Evolutionary conservation across 768 basidiomycete species (phyloP).

Genomic region (Hericium coralloides): DNA sequence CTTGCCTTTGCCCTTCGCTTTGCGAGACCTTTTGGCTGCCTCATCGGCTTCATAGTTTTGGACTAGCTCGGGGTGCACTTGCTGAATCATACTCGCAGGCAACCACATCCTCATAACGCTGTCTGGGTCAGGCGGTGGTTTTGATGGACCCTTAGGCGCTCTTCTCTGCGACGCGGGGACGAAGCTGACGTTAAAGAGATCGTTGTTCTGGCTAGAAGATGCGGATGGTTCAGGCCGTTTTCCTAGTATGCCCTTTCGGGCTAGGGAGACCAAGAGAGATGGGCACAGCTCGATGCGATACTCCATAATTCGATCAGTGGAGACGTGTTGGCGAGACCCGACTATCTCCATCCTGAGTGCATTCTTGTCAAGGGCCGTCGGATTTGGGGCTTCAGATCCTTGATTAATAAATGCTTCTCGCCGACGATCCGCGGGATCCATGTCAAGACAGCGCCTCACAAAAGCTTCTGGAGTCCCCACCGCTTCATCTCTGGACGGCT

Average conservation of each 20-base stretch:
- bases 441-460: constrained; percentile 44
- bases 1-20: background rate
- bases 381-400: background rate
- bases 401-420: constrained; percentile 10
- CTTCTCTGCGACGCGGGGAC: constrained; percentile 4
- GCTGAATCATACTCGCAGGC: constrained; percentile 67
- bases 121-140: constrained; percentile 37
- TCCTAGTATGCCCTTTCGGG: constrained; percentile 58
- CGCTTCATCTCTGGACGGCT: background rate
- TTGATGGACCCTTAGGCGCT: constrained; percentile 24
- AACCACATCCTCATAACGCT: constrained; percentile 64
- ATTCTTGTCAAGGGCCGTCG: constrained; percentile 17
- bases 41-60: constrained; percentile 45
- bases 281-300: constrained; percentile 74
- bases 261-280: constrained; percentile 48
- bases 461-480: constrained; percentile 29
- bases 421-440: constrained; percentile 23
- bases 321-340: constrained; percentile 52
- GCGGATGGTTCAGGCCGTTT: constrained; percentile 34
- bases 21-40: constrained; percentile 30
- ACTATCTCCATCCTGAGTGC: constrained; percentile 58
- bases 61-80: constrained; percentile 59
- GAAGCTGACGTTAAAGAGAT: constrained; percentile 36
- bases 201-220: constrained; percentile 43
- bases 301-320: constrained; percentile 61